A percentile compares a stretch with the other conserved stretches of the same genome.
Evolutionary conservation across 768 basidiomycete genomes (phyloP).

Genomic region (Leccinum boreale): DNA sequence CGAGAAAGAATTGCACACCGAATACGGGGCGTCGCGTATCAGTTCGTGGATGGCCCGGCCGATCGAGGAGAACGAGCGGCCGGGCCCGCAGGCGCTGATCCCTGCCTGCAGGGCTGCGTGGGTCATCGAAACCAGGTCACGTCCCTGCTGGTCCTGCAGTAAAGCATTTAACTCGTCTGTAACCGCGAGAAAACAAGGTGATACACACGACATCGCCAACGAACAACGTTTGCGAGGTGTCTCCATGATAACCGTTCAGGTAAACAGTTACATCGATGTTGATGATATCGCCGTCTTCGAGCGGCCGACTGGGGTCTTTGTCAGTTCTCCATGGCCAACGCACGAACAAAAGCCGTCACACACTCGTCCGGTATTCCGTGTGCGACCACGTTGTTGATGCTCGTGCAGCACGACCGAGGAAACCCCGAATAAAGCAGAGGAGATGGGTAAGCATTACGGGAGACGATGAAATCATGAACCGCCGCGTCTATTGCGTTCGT

Average conservation of each 20-base stretch:
- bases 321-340: background rate
- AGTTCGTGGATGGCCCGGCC: constrained; percentile 65
- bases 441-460: constrained; percentile 78
- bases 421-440: constrained; percentile 68
- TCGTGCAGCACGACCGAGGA: constrained; percentile 53
- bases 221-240: constrained; percentile 81
- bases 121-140: constrained; percentile 61
- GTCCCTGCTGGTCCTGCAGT: constrained; percentile 63
- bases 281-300: constrained; percentile 82
- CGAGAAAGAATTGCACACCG: constrained; percentile 66
- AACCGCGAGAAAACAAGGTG: background rate
- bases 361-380: constrained; percentile 94
- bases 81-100: constrained; percentile 74
- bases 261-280: constrained; percentile 88
- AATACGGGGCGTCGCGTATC: constrained; percentile 40
- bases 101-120: constrained; percentile 64
- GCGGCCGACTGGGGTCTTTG: constrained; percentile 58
- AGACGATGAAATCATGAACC: constrained; percentile 69
- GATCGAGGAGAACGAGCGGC: constrained; percentile 63
- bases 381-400: constrained; percentile 81
- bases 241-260: constrained; percentile 83
- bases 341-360: constrained; percentile 20
- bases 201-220: constrained; percentile 71
- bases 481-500: constrained; percentile 72
- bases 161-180: background rate